Percentiles rank a stretch among this genome's conserved stretches.
Conservation (phyloP, 352 stramenopile genomes). For the Elongisporangium anandrum region DNA sequence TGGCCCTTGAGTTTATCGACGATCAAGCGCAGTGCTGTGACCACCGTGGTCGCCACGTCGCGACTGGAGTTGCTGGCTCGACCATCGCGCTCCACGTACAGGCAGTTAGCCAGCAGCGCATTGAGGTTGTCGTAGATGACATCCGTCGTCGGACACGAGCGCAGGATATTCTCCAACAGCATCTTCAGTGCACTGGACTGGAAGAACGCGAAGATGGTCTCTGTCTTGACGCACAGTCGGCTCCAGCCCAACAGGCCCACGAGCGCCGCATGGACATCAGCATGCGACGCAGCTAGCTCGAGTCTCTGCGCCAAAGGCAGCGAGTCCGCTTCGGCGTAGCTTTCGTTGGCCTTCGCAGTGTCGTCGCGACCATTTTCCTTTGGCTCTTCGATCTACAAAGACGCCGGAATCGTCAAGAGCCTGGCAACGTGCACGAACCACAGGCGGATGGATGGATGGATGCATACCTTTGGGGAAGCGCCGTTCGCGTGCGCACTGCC, state of each 20-base stretch:
- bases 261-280: constrained; percentile 66
- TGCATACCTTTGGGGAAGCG: not conserved
- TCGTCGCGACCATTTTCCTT: not conserved
- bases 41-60: constrained; percentile 40
- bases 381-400: not conserved
- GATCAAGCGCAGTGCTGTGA: constrained; percentile 28
- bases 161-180: constrained; percentile 59
- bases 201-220: constrained; percentile 70
- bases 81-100: constrained; percentile 33
- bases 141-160: constrained; percentile 20
- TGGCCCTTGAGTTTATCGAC: constrained; percentile 17
- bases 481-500: not conserved
- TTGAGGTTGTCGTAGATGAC: constrained; percentile 54
- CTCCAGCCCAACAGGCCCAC: constrained; percentile 75
- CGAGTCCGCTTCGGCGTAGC: constrained; percentile 10
- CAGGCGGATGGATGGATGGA: not conserved
- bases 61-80: constrained; percentile 19
- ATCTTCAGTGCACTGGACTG: constrained; percentile 57
- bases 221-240: constrained; percentile 47
- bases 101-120: constrained; percentile 55
- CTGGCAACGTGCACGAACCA: not conserved
- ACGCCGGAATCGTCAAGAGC: not conserved
- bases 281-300: constrained; percentile 62
- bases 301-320: constrained; percentile 50
- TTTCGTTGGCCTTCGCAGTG: constrained; percentile 1